These are phyloP conservation scores for Chrysanthemum lavandulifolium DNA, from an alignment of 129 eudicot species.

Conservation along the genomic window DNA sequence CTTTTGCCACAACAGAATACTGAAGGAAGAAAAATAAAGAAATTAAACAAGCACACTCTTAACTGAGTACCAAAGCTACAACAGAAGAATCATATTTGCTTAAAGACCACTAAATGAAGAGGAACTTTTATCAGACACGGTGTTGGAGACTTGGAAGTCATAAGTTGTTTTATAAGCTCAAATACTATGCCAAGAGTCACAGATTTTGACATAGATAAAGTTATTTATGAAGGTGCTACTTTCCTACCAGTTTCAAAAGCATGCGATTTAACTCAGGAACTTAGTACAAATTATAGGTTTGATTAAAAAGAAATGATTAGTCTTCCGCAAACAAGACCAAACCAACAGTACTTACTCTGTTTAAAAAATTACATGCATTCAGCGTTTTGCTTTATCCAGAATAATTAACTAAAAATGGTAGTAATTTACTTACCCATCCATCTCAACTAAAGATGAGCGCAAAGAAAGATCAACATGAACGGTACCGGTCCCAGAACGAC, in stretches of 20 bases:
- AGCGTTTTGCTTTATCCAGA: neutral
- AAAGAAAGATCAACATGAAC: conserved; percentile 78
- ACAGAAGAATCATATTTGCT: neutral
- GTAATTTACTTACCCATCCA: conserved; percentile 35
- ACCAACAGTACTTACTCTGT: neutral
- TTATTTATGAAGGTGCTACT: neutral
- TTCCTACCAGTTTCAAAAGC: neutral
- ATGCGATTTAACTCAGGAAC: neutral
- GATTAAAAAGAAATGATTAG: neutral
- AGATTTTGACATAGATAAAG: neutral
- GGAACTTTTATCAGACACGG: neutral
- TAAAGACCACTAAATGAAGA: neutral
- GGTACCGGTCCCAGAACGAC: conserved; percentile 54
- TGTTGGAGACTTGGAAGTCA: conserved; percentile 7
- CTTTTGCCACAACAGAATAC: neutral
- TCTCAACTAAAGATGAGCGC: conserved; percentile 39
- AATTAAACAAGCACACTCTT: neutral
- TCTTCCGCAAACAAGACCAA: neutral
- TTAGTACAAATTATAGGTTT: neutral
- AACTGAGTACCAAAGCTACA: neutral
- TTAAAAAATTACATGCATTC: neutral
- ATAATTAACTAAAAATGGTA: conserved; percentile 3
- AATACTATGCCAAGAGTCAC: neutral
- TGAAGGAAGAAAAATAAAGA: neutral
- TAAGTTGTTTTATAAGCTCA: neutral